These are phyloP conservation scores for Candida sanyaensis DNA, from an alignment of 1,139 yeast species.

Conservation along the genomic window DNA sequence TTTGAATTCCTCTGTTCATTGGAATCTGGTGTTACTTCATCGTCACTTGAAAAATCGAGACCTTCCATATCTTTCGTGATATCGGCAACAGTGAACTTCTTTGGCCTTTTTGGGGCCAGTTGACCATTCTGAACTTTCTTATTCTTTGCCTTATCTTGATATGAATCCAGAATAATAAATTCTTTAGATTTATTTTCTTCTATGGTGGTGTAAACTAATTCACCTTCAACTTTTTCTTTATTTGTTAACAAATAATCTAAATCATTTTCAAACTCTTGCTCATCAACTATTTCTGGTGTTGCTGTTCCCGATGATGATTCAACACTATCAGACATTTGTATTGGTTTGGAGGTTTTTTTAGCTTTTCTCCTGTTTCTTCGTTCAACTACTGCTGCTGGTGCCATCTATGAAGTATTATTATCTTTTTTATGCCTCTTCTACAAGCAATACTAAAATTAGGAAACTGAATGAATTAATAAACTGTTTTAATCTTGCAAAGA, in stretches of 20 bases:
- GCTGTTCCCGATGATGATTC: slow-evolving; percentile 5
- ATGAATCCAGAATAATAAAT: slow-evolving; percentile 7
- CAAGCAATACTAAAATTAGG: no score
- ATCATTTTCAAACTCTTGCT: slow-evolving; percentile 18
- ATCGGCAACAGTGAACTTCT: slow-evolving; percentile 19
- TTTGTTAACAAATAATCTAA: slow-evolving; percentile 18
- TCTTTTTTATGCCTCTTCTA: no score
- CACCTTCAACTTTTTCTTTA: slow-evolving; percentile 3
- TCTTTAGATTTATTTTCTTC: slow-evolving; percentile 5
- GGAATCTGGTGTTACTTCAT: slow-evolving; percentile 13
- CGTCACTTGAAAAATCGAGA: slow-evolving; percentile 26
- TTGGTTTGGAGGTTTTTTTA: slow-evolving; percentile 4
- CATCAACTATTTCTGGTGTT: slow-evolving; percentile 9
- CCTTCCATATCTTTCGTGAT: slow-evolving; percentile 28
- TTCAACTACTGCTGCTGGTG: slow-evolving; percentile 1
- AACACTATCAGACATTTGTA: neutral
- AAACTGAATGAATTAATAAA: no score
- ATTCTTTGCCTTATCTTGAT: slow-evolving; percentile 1
- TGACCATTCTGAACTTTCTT: neutral
- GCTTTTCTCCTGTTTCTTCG: slow-evolving; percentile 8
- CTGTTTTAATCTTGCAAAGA: no score
- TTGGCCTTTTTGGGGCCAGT: neutral
- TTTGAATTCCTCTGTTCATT: neutral
- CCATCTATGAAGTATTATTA: neutral
- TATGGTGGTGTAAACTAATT: neutral